These are phyloP conservation scores for Zygotorulaspora chibaensis DNA, from an alignment of 805 yeast genomes.

Conservation along the genomic window DNA sequence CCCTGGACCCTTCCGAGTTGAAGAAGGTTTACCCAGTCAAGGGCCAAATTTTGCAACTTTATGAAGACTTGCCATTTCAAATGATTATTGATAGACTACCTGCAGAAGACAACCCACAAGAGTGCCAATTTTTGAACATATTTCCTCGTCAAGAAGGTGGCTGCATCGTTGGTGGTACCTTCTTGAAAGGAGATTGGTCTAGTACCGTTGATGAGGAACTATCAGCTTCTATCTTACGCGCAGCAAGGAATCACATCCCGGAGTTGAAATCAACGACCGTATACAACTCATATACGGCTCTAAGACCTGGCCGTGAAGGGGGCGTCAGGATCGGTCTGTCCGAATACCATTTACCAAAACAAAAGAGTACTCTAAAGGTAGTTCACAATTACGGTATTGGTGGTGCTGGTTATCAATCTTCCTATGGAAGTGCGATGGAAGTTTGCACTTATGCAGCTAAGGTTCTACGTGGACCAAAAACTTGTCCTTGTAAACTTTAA, in stretches of 20 bases:
- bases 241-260: conserved; percentile 38
- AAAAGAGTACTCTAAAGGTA: conserved; percentile 27
- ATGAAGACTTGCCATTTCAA: conserved; percentile 42
- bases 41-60: conserved; percentile 55
- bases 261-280: conserved; percentile 18
- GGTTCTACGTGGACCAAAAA: conserved; percentile 24
- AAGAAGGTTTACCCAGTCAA: conserved; percentile 46
- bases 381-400: conserved; percentile 70
- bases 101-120: conserved; percentile 15
- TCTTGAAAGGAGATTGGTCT: conserved; percentile 31
- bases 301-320: conserved; percentile 60
- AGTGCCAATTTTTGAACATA: conserved; percentile 47
- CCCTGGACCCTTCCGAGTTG: conserved; percentile 41
- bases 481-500: conserved; percentile 5
- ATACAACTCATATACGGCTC: conserved; percentile 39
- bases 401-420: conserved; percentile 74
- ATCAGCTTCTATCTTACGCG: conserved; percentile 43
- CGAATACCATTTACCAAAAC: conserved; percentile 17
- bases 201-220: conserved; percentile 40
- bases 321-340: conserved; percentile 53
- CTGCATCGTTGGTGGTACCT: conserved; percentile 57
- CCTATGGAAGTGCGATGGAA: conserved; percentile 56
- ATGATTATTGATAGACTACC: conserved; percentile 29
- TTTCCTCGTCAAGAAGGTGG: conserved; percentile 79
- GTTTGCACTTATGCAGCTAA: conserved; percentile 39